A percentile compares a stretch with the other conserved stretches of the same genome.
Evolutionary conservation across 768 basidiomycete species (phyloP).

Genomic region (Lactarius vividus): DNA sequence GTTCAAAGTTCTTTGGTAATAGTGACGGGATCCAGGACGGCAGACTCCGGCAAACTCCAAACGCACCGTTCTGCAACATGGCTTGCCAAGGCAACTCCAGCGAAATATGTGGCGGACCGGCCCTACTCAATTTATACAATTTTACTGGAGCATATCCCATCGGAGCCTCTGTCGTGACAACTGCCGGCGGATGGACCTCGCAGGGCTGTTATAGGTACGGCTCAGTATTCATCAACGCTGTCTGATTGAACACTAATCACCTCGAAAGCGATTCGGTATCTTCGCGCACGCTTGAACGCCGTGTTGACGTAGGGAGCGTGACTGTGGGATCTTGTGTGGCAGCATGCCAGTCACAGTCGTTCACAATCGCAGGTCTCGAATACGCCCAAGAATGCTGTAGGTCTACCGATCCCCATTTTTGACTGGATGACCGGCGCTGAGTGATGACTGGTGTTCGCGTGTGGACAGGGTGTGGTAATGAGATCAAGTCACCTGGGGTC

Average conservation of each 20-base stretch:
- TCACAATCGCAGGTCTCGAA: conserved; percentile 10
- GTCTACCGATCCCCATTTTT: not conserved
- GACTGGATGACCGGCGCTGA: not conserved
- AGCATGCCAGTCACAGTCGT: not conserved
- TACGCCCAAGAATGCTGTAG: conserved; percentile 13
- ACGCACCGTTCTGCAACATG: not conserved
- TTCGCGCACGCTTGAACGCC: conserved; percentile 8
- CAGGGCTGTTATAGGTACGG: not conserved
- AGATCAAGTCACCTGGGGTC: not conserved
- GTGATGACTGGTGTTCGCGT: not conserved
- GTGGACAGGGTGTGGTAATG: not conserved
- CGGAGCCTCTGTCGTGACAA: not conserved
- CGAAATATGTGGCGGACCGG: not conserved
- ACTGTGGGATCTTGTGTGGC: conserved; percentile 11
- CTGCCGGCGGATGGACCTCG: not conserved
- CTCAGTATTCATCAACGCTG: not conserved
- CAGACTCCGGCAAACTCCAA: not conserved
- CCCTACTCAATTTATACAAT: not conserved
- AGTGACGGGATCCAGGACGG: not conserved
- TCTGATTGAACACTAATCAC: not conserved
- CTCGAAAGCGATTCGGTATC: conserved; percentile 1
- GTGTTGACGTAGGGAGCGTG: conserved; percentile 7
- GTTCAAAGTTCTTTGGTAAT: not conserved
- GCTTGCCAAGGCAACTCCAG: not conserved
- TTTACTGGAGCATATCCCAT: not conserved